phyloP scores from a whole-genome alignment of 2,329 filamentous ascomycete species.

The Beauveria asiatica region DNA sequence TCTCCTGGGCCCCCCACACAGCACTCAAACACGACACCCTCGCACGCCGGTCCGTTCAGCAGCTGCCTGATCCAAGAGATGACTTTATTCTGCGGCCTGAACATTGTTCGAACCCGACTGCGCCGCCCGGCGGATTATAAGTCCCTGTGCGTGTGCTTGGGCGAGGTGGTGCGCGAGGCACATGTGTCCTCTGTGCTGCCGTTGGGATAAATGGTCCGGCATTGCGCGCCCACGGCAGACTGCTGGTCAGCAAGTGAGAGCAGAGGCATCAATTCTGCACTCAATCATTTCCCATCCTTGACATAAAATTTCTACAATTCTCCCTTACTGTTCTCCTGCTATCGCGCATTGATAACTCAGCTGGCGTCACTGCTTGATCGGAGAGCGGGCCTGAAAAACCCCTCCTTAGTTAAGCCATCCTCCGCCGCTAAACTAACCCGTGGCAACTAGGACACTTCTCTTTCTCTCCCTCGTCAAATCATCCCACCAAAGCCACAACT shows the following conservation, averaged over 20 bases:
- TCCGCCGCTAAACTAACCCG: constrained; percentile 20
- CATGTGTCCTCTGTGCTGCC: constrained; percentile 9
- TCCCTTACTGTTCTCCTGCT: background rate
- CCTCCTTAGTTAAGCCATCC: constrained; percentile 12
- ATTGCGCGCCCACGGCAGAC: background rate
- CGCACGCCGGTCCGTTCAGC: background rate
- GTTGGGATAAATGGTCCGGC: constrained; percentile 2
- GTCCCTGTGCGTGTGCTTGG: background rate
- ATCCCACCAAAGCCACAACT: constrained; percentile 19
- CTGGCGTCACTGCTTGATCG: constrained; percentile 11
- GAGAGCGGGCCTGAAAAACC: constrained; percentile 12
- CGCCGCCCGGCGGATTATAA: background rate
- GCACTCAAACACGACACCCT: constrained; percentile 1
- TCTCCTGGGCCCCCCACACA: constrained; percentile 7
- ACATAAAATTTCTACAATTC: background rate
- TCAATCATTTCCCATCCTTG: background rate
- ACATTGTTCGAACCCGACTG: background rate
- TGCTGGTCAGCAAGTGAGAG: background rate
- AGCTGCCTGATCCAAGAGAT: background rate
- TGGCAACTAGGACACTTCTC: constrained; percentile 22
- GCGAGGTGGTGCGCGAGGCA: background rate
- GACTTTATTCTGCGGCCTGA: background rate
- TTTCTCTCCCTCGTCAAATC: constrained; percentile 16
- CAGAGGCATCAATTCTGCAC: background rate
- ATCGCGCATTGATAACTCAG: constrained; percentile 1